Evolutionary conservation across 164 flowering plant genomes (phyloP).

Genomic region (Vitis cinerea): DNA sequence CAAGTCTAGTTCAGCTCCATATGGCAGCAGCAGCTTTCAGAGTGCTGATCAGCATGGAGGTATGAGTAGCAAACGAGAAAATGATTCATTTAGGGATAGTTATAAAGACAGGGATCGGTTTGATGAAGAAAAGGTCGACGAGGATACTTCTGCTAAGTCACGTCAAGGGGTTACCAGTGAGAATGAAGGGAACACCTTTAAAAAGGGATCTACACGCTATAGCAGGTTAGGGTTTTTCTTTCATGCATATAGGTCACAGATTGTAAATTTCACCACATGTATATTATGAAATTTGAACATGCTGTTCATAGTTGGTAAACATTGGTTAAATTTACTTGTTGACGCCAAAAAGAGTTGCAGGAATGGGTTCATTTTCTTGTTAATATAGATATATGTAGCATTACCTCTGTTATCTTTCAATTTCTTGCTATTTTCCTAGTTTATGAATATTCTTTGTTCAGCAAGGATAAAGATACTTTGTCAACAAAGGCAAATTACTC

Average conservation of each 20-base stretch:
- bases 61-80: conserved; percentile 34
- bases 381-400: no score
- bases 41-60: conserved; percentile 61
- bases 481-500: conserved; percentile 30
- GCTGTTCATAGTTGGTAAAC: no score
- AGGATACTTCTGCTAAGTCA: conserved; percentile 44
- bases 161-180: conserved; percentile 32
- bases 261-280: no score
- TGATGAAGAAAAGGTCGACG: conserved; percentile 46
- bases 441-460: conserved; percentile 23
- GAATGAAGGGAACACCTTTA: conserved; percentile 26
- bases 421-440: not conserved
- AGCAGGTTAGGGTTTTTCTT: conserved; percentile 39
- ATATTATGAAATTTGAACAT: no score
- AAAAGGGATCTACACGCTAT: conserved; percentile 36
- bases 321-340: no score
- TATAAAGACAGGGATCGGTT: conserved; percentile 40
- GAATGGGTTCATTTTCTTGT: not conserved
- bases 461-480: conserved; percentile 40
- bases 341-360: no score
- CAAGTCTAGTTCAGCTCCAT: conserved; percentile 72
- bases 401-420: not conserved
- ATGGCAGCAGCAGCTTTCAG: conserved; percentile 48
- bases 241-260: not conserved
- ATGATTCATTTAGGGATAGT: conserved; percentile 45